Evolutionary conservation across 345 rosid genomes (phyloP), one percentile per base, ranked within the genome.

Genomic region (Populus deltoides): DNA sequence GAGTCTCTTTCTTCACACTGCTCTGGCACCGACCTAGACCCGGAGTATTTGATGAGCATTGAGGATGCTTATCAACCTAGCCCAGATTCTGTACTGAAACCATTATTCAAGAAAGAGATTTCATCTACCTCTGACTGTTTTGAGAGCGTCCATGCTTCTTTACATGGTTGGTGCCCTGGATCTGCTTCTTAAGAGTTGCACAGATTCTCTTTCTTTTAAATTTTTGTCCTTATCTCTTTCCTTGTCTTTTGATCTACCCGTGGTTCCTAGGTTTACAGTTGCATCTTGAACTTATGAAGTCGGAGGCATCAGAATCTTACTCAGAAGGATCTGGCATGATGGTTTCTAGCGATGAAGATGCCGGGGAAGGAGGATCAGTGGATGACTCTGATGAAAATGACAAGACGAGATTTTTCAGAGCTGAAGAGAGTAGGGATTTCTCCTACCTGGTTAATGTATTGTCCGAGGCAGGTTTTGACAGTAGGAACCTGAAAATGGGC

Each of bases 41-140:
- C 82, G 8, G 93, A 81, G 73, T 93, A 88, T 70, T 86, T 77
- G 77, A 76, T 77, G 69, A 87, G 84, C 75, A 81, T 75, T 6
- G 92, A 89, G 75, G 92, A 90, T 73, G 76, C 78, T 76, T 82
- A 82, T 86, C 97, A 91, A 77, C 90, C 86, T 51, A 95, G 97
- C 79, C 98, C 99, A 45, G 90, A 87, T 85, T 93, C 99, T 66
- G 97, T 95, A 73, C 85, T 95, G 75, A 92, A 86, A 78, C 83
- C 91, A 77, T 59, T 78, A 0, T 87, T 79, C 68, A 31, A 38
- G 45, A 83, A 83, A 63, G 91, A 84, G 75, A 68, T 57, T 45
- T 75, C 77, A 49, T 79, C 61, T 1, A 81, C 77, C 74, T 65
- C 75, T 73, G 86, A 85, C 59, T 83, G 84, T 72, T 81, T 80